These are phyloP conservation scores for Breviolum minutum DNA, from an alignment of 73 alveolate species.

Conservation along the genomic window DNA sequence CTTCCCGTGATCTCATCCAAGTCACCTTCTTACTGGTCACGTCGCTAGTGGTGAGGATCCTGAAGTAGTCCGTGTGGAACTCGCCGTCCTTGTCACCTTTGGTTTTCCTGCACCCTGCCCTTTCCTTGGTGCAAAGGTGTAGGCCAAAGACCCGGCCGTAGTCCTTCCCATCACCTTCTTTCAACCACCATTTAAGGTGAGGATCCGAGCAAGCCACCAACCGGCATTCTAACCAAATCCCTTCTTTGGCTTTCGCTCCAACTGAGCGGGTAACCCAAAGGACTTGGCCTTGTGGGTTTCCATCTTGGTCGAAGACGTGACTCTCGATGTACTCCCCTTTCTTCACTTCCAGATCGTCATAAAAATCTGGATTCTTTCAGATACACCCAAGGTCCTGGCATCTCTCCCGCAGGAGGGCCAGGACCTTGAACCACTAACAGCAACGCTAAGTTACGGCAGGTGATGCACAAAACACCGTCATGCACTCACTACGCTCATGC, in stretches of 20 bases:
- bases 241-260: not conserved
- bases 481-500: too few species aligned
- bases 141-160: not conserved
- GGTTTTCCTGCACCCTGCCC: not conserved
- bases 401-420: constrained; percentile 11
- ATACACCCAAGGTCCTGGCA: not conserved
- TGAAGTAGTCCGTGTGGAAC: not conserved
- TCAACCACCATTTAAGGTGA: constrained; percentile 1
- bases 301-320: not conserved
- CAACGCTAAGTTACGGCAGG: too few species aligned
- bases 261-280: not conserved
- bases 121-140: not conserved
- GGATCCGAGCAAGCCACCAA: not conserved
- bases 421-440: too few species aligned
- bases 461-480: too few species aligned
- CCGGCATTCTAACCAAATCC: not conserved
- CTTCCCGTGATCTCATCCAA: not conserved
- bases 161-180: not conserved
- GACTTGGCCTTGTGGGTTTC: not conserved
- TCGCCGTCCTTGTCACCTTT: not conserved
- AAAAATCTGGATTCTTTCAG: not conserved
- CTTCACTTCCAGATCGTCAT: not conserved
- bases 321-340: not conserved
- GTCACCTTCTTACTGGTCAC: not conserved
- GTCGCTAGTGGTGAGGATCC: not conserved